phyloP scores from a whole-genome alignment of 2,329 filamentous ascomycete species.

The Trichophyton simii region DNA sequence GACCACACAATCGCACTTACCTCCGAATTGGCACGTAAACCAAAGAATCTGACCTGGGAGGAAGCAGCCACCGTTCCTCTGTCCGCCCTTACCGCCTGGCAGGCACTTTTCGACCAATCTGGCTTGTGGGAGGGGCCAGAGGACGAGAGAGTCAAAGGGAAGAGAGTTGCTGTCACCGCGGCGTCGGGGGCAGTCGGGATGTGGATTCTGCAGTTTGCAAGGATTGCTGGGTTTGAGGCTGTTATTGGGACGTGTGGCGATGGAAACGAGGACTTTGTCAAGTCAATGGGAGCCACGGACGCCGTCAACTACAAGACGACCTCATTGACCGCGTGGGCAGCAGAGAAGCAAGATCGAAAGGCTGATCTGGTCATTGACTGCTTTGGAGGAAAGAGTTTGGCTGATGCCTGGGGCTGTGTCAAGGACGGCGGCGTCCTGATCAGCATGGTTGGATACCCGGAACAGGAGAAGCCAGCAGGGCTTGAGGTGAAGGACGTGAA shows the following conservation, averaged over 20 bases:
- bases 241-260: constrained; percentile 32
- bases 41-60: constrained; percentile 25
- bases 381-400: constrained; percentile 30
- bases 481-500: constrained; percentile 19
- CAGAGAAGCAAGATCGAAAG: constrained; percentile 16
- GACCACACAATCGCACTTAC: constrained; percentile 27
- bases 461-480: constrained; percentile 20
- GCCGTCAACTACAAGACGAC: constrained; percentile 30
- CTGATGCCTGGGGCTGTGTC: constrained; percentile 33
- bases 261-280: constrained; percentile 29
- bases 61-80: constrained; percentile 29
- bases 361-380: constrained; percentile 37
- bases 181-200: constrained; percentile 35
- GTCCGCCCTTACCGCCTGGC: constrained; percentile 32
- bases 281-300: constrained; percentile 29
- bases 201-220: constrained; percentile 26
- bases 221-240: constrained; percentile 23
- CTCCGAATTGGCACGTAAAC: constrained; percentile 27
- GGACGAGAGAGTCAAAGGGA: constrained; percentile 16
- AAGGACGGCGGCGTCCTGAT: constrained; percentile 28
- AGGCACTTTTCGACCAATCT: constrained; percentile 32
- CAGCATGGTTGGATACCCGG: constrained; percentile 30
- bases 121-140: constrained; percentile 15
- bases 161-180: constrained; percentile 34
- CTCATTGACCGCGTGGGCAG: constrained; percentile 21